These are phyloP conservation scores for Macrophomina tecta DNA, from an alignment of 2,329 filamentous ascomycete genomes.

Conservation along the genomic window DNA sequence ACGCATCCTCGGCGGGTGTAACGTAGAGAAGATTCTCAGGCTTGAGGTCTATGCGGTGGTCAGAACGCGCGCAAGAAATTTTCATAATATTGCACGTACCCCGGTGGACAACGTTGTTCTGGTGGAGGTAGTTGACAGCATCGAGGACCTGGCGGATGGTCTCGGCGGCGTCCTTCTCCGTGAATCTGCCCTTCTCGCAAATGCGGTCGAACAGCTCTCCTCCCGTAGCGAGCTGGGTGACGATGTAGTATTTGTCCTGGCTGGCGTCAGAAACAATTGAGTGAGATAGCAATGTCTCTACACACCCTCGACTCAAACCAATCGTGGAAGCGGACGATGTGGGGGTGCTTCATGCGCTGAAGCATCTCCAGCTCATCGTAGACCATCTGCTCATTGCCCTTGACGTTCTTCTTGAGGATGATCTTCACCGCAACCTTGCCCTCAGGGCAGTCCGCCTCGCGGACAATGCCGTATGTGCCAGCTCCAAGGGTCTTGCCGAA, in stretches of 20 bases:
- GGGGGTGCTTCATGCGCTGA: constrained; percentile 86
- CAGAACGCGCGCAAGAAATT: constrained; percentile 30
- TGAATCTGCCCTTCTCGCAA: constrained; percentile 97
- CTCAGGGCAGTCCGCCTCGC: constrained; percentile 84
- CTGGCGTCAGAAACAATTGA: constrained; percentile 8
- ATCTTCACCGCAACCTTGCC: constrained; percentile 98
- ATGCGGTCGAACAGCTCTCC: constrained; percentile 98
- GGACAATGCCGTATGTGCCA: constrained; percentile 97
- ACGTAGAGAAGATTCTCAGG: constrained; percentile 97
- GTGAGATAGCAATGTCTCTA: constrained; percentile 6
- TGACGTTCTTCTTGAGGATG: constrained; percentile 99
- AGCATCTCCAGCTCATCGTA: constrained; percentile 96
- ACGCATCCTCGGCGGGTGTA: constrained; percentile 75
- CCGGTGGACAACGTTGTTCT: constrained; percentile 94
- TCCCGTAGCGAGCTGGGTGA: constrained; percentile 93
- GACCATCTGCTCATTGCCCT: constrained; percentile 98
- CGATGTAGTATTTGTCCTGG: constrained; percentile 99
- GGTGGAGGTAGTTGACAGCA: constrained; percentile 92
- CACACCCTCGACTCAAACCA: constrained; percentile 97
- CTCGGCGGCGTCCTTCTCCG: constrained; percentile 94
- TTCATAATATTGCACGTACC: constrained; percentile 58
- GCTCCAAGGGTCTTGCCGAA: constrained; percentile 95
- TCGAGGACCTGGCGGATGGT: constrained; percentile 93
- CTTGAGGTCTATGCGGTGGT: constrained; percentile 76
- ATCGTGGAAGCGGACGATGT: constrained; percentile 97